phyloP scores from a whole-genome alignment of 1,284 basidiomycete species.

The Heterobasidion occidentale region DNA sequence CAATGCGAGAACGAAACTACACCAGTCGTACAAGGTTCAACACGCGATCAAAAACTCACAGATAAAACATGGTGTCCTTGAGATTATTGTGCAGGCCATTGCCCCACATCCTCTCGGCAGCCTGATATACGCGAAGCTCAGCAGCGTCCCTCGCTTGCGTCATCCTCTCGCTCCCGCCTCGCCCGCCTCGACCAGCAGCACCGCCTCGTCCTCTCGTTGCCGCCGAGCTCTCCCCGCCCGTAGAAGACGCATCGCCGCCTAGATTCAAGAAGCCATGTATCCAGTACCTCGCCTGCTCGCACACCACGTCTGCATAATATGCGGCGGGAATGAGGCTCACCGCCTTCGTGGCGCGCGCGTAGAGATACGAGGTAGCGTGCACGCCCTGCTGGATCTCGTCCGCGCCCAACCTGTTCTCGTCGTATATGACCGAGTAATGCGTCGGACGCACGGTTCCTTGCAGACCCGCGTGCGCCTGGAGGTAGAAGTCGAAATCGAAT shows the following conservation, averaged over 20 bases:
- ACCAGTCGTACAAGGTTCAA: background rate
- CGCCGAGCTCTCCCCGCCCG: constrained; percentile 15
- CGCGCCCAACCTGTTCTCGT: constrained; percentile 55
- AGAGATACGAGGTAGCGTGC: constrained; percentile 57
- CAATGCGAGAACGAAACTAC: background rate
- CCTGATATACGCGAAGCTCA: constrained; percentile 36
- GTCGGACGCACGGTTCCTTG: constrained; percentile 62
- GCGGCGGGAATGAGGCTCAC: constrained; percentile 71
- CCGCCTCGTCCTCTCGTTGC: background rate
- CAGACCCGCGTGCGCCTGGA: constrained; percentile 65
- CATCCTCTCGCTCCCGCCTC: constrained; percentile 15
- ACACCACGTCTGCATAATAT: constrained; percentile 72
- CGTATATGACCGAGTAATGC: constrained; percentile 69
- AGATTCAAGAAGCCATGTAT: constrained; percentile 54
- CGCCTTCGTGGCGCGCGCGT: constrained; percentile 69
- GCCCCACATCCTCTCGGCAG: constrained; percentile 53
- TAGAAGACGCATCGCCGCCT: constrained; percentile 35
- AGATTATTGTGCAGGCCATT: constrained; percentile 52
- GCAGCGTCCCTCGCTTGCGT: constrained; percentile 32
- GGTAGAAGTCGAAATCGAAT: constrained; percentile 71
- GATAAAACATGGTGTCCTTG: constrained; percentile 65
- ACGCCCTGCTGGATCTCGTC: constrained; percentile 66
- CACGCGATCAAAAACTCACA: constrained; percentile 28
- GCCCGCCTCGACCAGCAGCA: constrained; percentile 1
- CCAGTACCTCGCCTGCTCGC: constrained; percentile 65